Evolutionary conservation across 768 basidiomycete genomes (phyloP).

Genomic region (Leccinum sublutescens): DNA sequence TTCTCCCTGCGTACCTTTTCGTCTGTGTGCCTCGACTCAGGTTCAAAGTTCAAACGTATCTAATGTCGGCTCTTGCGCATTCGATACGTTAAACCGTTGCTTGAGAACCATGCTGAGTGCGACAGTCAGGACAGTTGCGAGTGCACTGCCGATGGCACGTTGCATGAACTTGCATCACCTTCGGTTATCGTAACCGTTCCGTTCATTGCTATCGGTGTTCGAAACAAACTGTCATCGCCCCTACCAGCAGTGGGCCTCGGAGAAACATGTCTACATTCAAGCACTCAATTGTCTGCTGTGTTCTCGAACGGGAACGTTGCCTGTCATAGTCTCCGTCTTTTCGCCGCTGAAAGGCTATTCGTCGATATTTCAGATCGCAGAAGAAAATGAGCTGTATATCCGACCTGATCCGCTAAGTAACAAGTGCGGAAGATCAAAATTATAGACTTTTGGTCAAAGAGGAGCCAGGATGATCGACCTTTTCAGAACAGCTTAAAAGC

Average conservation of each 20-base stretch:
- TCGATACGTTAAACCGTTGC: neutral
- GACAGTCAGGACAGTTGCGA: neutral
- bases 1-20: neutral
- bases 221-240: constrained; percentile 5
- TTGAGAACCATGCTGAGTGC: neutral
- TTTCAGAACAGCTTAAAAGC: constrained; percentile 9
- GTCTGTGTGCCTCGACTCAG: neutral
- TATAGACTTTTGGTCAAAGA: constrained; percentile 12
- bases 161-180: neutral
- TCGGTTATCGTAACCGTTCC: neutral
- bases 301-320: constrained; percentile 1
- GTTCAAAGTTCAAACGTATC: neutral
- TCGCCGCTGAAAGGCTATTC: neutral
- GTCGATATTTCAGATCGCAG: neutral
- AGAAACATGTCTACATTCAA: neutral
- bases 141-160: constrained; percentile 5
- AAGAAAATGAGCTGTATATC: constrained; percentile 21
- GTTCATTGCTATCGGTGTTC: constrained; percentile 1
- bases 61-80: neutral
- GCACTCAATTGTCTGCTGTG: neutral
- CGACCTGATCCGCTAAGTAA: constrained; percentile 6
- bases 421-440: neutral
- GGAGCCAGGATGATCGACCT: neutral
- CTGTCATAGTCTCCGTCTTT: neutral
- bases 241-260: constrained; percentile 1